Evolutionary conservation across 352 stramenopile species (phyloP).

Genomic region (Globisporangium sylvaticum): DNA sequence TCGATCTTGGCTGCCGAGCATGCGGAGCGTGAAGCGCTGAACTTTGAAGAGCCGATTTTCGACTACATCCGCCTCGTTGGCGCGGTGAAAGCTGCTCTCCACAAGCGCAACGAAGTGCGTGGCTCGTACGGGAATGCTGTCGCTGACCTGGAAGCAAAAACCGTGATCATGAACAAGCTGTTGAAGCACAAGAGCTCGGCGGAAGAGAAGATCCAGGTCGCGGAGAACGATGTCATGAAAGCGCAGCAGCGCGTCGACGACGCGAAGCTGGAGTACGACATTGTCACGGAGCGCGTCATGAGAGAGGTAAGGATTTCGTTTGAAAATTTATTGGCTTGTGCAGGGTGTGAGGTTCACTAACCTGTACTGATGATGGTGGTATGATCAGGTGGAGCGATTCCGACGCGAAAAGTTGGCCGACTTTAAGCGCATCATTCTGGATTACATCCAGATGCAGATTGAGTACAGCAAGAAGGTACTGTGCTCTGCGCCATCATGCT

Average conservation of each 20-base stretch:
- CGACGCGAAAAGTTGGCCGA: conserved; percentile 94
- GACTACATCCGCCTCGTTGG: conserved; percentile 96
- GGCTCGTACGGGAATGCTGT: conserved; percentile 84
- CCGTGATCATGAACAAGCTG: conserved; percentile 51
- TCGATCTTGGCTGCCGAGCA: conserved; percentile 90
- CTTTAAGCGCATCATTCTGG: conserved; percentile 94
- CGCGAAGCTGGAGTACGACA: conserved; percentile 91
- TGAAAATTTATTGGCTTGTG: not conserved
- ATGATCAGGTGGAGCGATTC: conserved; percentile 90
- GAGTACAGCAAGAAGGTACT: conserved; percentile 93
- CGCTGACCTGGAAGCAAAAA: conserved; percentile 86
- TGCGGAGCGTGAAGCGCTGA: conserved; percentile 87
- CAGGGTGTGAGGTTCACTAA: too few relatives aligned
- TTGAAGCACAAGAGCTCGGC: conserved; percentile 56
- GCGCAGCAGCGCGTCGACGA: conserved; percentile 86
- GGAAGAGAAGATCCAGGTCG: conserved; percentile 88
- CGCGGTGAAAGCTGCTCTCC: conserved; percentile 92
- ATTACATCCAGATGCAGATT: conserved; percentile 97
- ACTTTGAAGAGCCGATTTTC: conserved; percentile 95
- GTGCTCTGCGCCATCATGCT: not conserved
- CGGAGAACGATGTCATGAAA: conserved; percentile 68
- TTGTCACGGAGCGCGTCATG: conserved; percentile 92
- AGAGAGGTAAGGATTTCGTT: conserved; percentile 51
- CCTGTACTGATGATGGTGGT: too few relatives aligned
- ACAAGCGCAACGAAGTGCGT: conserved; percentile 92